Base-by-base conservation (phyloP, 108 stramenopile genomes). In the Cyclotella baltica region DNA sequence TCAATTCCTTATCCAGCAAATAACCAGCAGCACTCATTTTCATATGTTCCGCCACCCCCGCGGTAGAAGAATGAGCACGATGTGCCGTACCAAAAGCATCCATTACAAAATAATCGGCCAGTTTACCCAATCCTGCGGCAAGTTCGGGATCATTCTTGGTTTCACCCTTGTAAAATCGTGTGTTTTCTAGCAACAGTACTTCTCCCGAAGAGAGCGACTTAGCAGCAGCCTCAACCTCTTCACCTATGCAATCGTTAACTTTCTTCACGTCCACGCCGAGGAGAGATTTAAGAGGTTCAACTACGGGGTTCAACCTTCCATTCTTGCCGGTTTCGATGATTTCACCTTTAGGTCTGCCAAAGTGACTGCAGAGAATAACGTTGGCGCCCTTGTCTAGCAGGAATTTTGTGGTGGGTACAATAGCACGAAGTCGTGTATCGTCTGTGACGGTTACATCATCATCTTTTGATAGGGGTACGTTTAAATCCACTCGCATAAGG, bases 11-110 rank as follows among this genome's bases (percentile, higher is more conserved):
- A 51, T 96, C 94, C 25, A 99, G 70, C 19, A 96, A 68, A 59
- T 88, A 94, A 52, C 96, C 96, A 35, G 96, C 96, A 22, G 91
- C 96, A 51, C 84, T 84, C 33, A 88, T 47, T 55, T 95, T 84
- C 83, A 95, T 88, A 79, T 88, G 83, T 6, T 81, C 62, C 0
- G 90, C 84, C 10, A 99, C 97, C 51, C 99, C 99, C 47, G 91
- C 99, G 29, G 97, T 99, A 47, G 96, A 97, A 56, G 91, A 93
- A 85, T 99, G 99, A 11, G 98, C 99, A 25, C 99, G 92, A 83
- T 99, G 99, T 28, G 99, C 98, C 33, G 99, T 99, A 31, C 99
- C 99, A 77, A 99, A 99, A 36, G 99, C 99, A 81, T 99, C 99
- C 92, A 97, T 98, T 51, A 98, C 98, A 85, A 95, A 99, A 69